phyloP scores from a whole-genome alignment of 805 yeast species.

The Lachancea kluyveri region DNA sequence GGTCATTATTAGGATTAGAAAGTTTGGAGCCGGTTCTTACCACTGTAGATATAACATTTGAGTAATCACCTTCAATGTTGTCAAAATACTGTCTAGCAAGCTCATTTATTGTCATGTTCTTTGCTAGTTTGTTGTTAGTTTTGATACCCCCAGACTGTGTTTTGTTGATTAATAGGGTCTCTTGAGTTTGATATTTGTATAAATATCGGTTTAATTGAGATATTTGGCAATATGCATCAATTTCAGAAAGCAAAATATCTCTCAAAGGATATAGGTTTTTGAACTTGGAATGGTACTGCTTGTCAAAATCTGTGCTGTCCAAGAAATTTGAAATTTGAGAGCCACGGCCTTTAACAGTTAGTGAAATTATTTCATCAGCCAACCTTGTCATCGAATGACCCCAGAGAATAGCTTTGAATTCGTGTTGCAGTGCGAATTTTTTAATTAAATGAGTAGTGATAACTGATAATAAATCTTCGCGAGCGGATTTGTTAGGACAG shows the following conservation, averaged over 20 bases:
- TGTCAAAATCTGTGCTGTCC: slow-evolving; percentile 36
- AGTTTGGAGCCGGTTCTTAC: slow-evolving; percentile 83
- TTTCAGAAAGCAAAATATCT: slow-evolving; percentile 67
- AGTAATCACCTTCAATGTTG: slow-evolving; percentile 68
- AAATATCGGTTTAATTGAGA: slow-evolving; percentile 33
- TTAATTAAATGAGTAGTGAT: slow-evolving; percentile 43
- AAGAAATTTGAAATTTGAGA: slow-evolving; percentile 49
- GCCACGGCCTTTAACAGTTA: slow-evolving; percentile 86
- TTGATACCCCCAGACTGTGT: slow-evolving; percentile 33
- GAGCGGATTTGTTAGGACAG: slow-evolving; percentile 50
- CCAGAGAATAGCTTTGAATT: slow-evolving; percentile 52
- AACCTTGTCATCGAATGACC: slow-evolving; percentile 79
- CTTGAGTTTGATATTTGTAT: slow-evolving; percentile 15
- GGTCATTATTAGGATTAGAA: slow-evolving; percentile 36
- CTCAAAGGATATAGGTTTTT: slow-evolving; percentile 63
- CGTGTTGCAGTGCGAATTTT: slow-evolving; percentile 38
- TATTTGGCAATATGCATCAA: slow-evolving; percentile 43
- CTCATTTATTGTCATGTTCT: slow-evolving; percentile 77
- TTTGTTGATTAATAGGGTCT: slow-evolving; percentile 18
- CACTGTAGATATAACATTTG: slow-evolving; percentile 88
- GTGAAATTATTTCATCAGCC: slow-evolving; percentile 72
- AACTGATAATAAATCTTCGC: slow-evolving; percentile 51
- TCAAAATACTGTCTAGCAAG: slow-evolving; percentile 67
- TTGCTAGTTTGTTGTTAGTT: slow-evolving; percentile 28
- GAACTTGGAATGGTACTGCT: slow-evolving; percentile 29